Conservation (phyloP, 2,329 filamentous ascomycete species). For the Cladorrhinum sp. region DNA sequence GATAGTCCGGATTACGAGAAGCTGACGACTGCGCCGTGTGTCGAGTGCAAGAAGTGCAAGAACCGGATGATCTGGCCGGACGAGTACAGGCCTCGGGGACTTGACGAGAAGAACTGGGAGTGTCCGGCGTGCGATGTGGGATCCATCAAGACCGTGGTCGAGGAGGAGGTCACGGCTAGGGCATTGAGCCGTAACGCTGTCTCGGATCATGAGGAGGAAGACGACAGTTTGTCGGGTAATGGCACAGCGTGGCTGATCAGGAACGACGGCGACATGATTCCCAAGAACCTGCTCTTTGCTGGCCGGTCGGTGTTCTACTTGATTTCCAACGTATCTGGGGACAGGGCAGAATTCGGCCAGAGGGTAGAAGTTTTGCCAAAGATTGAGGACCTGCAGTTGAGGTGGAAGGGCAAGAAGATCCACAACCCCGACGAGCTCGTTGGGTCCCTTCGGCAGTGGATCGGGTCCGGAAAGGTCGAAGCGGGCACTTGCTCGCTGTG, state of each 20-base stretch:
- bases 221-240: slow-evolving; percentile 36
- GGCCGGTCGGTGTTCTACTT: slow-evolving; percentile 41
- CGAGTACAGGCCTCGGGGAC: slow-evolving; percentile 39
- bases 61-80: slow-evolving; percentile 47
- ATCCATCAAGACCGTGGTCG: slow-evolving; percentile 34
- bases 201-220: neutral
- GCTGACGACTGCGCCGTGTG: slow-evolving; percentile 34
- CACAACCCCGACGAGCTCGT: slow-evolving; percentile 39
- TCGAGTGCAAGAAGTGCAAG: slow-evolving; percentile 44
- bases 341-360: slow-evolving; percentile 34
- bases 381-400: slow-evolving; percentile 25
- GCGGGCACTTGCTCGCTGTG: slow-evolving; percentile 45
- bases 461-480: slow-evolving; percentile 38
- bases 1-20: neutral
- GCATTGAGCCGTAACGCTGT: slow-evolving; percentile 27
- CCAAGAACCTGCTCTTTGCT: slow-evolving; percentile 33
- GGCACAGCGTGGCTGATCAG: slow-evolving; percentile 43
- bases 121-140: slow-evolving; percentile 42
- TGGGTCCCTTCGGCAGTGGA: slow-evolving; percentile 36
- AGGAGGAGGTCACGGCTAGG: slow-evolving; percentile 37
- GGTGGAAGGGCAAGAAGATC: slow-evolving; percentile 39
- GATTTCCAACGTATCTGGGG: slow-evolving; percentile 32
- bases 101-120: slow-evolving; percentile 34
- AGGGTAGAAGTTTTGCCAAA: slow-evolving; percentile 30
- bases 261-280: slow-evolving; percentile 37